These are phyloP conservation scores for Pharnaceum exiguum DNA, from an alignment of 148 eudicot species.

Conservation along the genomic window DNA sequence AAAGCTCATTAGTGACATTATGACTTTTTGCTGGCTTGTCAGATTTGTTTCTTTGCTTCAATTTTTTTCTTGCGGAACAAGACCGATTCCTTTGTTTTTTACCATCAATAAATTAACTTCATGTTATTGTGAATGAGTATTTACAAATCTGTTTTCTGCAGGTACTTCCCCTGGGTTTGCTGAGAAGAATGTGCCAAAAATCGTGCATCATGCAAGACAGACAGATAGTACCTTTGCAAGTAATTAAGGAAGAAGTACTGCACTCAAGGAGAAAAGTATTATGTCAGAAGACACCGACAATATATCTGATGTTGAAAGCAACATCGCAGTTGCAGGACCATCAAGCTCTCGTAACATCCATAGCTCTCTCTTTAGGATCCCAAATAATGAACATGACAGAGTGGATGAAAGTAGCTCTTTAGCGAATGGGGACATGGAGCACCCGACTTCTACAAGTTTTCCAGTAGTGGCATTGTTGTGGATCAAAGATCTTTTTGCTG, in stretches of 20 bases:
- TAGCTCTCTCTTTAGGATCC: constrained; percentile 23
- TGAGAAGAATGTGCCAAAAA: constrained; percentile 19
- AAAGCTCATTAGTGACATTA: too few relatives aligned
- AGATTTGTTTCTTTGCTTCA: too few relatives aligned
- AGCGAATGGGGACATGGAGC: too few relatives aligned
- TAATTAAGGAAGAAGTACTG: constrained; percentile 17
- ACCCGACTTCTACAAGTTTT: too few relatives aligned
- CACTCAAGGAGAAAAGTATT: constrained; percentile 4
- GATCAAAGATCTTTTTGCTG: too few relatives aligned
- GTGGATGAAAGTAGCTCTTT: constrained; percentile 25
- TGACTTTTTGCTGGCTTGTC: too few relatives aligned
- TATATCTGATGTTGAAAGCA: constrained; percentile 22
- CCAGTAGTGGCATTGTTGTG: too few relatives aligned
- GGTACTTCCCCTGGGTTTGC: constrained; percentile 24
- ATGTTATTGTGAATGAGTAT: neutral
- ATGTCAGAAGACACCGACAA: constrained; percentile 10
- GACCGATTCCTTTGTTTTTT: neutral
- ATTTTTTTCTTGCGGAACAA: neutral
- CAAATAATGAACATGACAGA: constrained; percentile 21
- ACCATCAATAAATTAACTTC: neutral
- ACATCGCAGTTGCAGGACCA: constrained; percentile 24
- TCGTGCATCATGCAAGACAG: constrained; percentile 12
- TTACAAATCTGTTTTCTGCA: constrained; percentile 11
- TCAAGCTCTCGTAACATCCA: constrained; percentile 32
- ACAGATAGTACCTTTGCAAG: constrained; percentile 1